A percentile compares a stretch with the other conserved stretches of the same genome.
Evolutionary conservation across 495 filamentous ascomycete genomes (phyloP).

Genomic region (Haplographium delicatum): DNA sequence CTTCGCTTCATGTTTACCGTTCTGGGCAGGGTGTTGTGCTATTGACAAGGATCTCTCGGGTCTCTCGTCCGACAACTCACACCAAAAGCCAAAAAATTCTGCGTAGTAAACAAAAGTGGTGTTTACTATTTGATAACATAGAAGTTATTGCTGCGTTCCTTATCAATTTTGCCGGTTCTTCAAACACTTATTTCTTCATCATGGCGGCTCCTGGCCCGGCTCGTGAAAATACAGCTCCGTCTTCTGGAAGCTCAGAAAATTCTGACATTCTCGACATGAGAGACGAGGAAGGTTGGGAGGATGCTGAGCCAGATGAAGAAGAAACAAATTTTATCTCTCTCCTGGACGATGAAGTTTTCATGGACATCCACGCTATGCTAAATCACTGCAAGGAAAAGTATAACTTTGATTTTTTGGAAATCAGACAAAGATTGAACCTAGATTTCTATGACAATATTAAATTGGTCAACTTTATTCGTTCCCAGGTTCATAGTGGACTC

Average conservation of each 20-base stretch:
- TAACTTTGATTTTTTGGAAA: constrained; percentile 65
- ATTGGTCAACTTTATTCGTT: constrained; percentile 76
- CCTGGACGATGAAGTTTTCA: constrained; percentile 62
- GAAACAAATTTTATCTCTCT: constrained; percentile 59
- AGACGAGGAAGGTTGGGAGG: constrained; percentile 73
- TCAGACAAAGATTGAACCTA: constrained; percentile 58
- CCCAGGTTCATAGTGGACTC: constrained; percentile 47
- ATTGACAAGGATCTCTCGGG: background rate
- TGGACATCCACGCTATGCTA: constrained; percentile 61
- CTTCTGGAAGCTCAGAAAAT: constrained; percentile 39
- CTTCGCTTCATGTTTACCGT: too few species aligned
- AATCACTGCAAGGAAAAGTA: constrained; percentile 66
- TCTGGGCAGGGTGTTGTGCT: background rate
- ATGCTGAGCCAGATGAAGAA: constrained; percentile 65
- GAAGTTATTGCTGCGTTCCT: background rate
- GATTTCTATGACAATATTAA: constrained; percentile 83
- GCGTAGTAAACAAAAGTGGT: background rate
- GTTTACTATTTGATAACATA: too few species aligned
- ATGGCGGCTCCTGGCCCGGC: constrained; percentile 11
- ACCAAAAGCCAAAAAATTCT: background rate
- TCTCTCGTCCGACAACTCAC: background rate
- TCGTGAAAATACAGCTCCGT: constrained; percentile 3
- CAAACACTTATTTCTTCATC: background rate
- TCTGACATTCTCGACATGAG: constrained; percentile 37
- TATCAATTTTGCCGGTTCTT: background rate